These are phyloP conservation scores for Tubosaeta sp. DNA, from an alignment of 768 basidiomycete genomes.

Conservation along the genomic window DNA sequence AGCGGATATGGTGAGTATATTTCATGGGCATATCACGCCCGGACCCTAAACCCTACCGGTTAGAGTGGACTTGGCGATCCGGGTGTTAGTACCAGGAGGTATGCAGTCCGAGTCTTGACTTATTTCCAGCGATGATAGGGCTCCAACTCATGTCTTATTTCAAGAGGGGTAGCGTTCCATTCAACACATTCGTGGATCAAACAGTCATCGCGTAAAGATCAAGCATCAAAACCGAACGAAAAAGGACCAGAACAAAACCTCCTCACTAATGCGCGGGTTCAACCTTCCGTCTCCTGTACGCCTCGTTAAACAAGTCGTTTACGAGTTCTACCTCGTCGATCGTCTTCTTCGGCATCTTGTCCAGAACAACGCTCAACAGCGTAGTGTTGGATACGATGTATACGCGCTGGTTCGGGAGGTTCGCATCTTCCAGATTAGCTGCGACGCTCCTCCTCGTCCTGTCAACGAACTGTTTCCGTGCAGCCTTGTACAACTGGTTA, in stretches of 20 bases:
- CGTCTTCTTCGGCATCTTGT: constrained; percentile 14
- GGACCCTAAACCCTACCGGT: background rate
- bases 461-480: constrained; percentile 14
- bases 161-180: no score
- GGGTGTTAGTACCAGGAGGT: no score
- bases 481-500: constrained; percentile 5
- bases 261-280: background rate
- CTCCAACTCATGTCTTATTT: no score
- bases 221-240: background rate
- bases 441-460: constrained; percentile 14
- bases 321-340: constrained; percentile 23
- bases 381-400: constrained; percentile 24
- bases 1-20: no score
- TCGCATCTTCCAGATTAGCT: constrained; percentile 16
- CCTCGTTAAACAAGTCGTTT: constrained; percentile 14
- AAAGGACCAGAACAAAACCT: background rate
- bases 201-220: background rate
- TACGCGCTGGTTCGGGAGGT: constrained; percentile 23
- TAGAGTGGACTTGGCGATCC: no score
- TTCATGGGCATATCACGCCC: no score
- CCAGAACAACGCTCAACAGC: constrained; percentile 15
- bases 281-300: constrained; percentile 5
- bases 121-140: no score
- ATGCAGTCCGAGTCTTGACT: no score
- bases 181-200: background rate